Percentiles rank a stretch among this genome's conserved stretches.
Conservation (phyloP, 2,329 filamentous ascomycete species). For the Trichoderma harzianum region DNA sequence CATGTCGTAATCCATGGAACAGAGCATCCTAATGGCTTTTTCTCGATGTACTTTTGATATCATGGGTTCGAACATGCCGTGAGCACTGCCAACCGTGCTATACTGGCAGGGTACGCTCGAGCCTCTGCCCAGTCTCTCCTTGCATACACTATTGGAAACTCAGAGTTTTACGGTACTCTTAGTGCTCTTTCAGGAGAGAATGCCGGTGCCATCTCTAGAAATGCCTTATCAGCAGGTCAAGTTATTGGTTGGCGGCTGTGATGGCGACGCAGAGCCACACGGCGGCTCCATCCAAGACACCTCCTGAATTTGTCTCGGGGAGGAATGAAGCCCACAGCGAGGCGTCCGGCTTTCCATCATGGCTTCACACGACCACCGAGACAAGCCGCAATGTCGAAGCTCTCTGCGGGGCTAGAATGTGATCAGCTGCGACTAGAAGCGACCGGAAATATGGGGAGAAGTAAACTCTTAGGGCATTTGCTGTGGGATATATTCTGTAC, state of each 20-base stretch:
- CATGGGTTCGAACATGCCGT: neutral
- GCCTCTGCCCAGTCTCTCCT: neutral
- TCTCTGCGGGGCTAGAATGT: neutral
- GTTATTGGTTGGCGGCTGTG: neutral
- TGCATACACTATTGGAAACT: constrained; percentile 14
- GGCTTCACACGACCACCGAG: neutral
- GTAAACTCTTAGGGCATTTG: neutral
- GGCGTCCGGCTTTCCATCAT: neutral
- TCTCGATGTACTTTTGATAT: neutral
- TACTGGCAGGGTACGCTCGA: neutral
- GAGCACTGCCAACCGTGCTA: neutral
- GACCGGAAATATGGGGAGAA: neutral
- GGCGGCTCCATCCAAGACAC: neutral
- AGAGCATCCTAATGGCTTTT: neutral
- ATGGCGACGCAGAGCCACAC: neutral
- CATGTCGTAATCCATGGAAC: neutral
- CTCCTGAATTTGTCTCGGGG: neutral
- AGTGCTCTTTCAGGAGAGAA: neutral
- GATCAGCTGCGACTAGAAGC: neutral
- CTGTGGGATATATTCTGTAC: neutral
- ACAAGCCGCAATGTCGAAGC: neutral
- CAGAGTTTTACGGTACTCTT: neutral
- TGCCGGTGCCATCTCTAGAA: neutral
- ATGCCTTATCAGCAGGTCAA: neutral
- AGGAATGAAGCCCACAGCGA: neutral